Conservation (phyloP, 1,284 basidiomycete species). For the Marasmius tenuissimus region DNA sequence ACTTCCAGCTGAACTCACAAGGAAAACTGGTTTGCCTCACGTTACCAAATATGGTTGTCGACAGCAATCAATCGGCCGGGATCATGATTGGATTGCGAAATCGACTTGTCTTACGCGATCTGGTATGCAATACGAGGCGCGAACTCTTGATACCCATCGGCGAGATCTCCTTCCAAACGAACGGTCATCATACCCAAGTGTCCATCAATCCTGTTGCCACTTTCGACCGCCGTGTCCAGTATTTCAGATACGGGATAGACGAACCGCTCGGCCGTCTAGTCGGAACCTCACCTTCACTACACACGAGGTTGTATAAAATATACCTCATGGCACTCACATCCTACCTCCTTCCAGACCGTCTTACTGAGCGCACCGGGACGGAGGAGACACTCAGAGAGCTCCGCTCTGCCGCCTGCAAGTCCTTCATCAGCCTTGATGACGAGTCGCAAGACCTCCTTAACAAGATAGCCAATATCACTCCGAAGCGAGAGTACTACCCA, state of each 20-base stretch:
- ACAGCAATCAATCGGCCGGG: constrained; percentile 32
- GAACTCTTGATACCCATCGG: constrained; percentile 37
- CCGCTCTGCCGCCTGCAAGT: constrained; percentile 33
- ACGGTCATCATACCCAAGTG: constrained; percentile 23
- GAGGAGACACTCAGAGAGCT: constrained; percentile 43
- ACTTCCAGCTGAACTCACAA: constrained; percentile 30
- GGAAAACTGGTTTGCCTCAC: constrained; percentile 32
- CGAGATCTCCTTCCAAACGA: neutral
- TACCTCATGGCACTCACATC: constrained; percentile 48
- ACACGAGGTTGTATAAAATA: constrained; percentile 35
- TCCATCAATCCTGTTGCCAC: constrained; percentile 22
- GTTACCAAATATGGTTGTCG: constrained; percentile 34
- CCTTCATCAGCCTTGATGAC: constrained; percentile 33
- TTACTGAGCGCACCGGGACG: constrained; percentile 44
- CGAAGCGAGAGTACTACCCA: constrained; percentile 38
- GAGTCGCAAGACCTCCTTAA: constrained; percentile 30
- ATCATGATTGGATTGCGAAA: constrained; percentile 39
- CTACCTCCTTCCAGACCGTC: constrained; percentile 40
- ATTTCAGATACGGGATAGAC: constrained; percentile 40
- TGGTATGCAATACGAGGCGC: constrained; percentile 18
- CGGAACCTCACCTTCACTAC: constrained; percentile 29
- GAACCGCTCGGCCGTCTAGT: constrained; percentile 35
- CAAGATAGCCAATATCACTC: constrained; percentile 34
- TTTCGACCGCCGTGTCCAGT: constrained; percentile 15
- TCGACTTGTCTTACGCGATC: constrained; percentile 35